These are phyloP conservation scores for Talaromyces piceae DNA, from an alignment of 2,329 filamentous ascomycete species.

Conservation along the genomic window DNA sequence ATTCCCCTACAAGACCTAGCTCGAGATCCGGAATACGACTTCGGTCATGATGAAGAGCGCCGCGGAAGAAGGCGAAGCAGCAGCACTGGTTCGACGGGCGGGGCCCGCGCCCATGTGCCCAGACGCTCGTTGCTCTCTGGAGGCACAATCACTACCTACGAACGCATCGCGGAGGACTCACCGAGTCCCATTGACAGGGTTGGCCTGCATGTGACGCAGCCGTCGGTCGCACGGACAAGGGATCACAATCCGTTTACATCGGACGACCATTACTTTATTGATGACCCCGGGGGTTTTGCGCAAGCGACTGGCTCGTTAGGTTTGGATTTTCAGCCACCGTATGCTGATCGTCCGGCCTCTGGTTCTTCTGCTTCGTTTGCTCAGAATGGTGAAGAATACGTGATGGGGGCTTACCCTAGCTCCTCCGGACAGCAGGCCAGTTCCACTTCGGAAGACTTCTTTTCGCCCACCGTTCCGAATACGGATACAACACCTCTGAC, in stretches of 20 bases:
- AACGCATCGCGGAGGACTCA: constrained; percentile 47
- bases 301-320: constrained; percentile 37
- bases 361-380: constrained; percentile 15
- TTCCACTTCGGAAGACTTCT: constrained; percentile 46
- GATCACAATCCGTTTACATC: constrained; percentile 15
- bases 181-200: constrained; percentile 35
- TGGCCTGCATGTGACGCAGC: constrained; percentile 17
- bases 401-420: constrained; percentile 11
- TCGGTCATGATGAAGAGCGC: constrained; percentile 20
- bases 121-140: constrained; percentile 34
- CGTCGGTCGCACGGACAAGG: constrained; percentile 16
- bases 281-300: constrained; percentile 34
- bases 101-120: constrained; percentile 27
- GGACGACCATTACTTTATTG: constrained; percentile 19
- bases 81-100: constrained; percentile 29
- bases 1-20: constrained; percentile 65
- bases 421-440: constrained; percentile 18
- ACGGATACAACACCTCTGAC: constrained; percentile 55
- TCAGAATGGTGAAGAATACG: constrained; percentile 19
- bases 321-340: constrained; percentile 30
- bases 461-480: constrained; percentile 45
- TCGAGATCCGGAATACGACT: constrained; percentile 25
- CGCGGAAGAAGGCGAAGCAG: constrained; percentile 23
- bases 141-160: constrained; percentile 41
- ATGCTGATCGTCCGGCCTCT: constrained; percentile 12